Evolutionary conservation across 2,329 filamentous ascomycete genomes (phyloP).

Genomic region (Aspergillus carbonarius): DNA sequence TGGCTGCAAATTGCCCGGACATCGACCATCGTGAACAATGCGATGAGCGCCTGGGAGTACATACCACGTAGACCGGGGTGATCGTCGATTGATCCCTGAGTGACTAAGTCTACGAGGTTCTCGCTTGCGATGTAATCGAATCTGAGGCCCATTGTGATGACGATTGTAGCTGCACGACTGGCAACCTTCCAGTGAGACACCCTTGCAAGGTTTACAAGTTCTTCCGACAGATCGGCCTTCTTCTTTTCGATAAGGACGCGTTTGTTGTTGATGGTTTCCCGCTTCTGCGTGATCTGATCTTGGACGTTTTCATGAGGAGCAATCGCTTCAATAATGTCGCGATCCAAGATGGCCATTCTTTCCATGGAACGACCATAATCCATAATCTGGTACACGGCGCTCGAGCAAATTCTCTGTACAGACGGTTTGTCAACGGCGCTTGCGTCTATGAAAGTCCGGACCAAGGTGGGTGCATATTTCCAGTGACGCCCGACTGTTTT

Average conservation of each 20-base stretch:
- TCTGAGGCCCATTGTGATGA: slow-evolving; percentile 85
- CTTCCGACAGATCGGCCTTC: slow-evolving; percentile 76
- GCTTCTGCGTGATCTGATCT: slow-evolving; percentile 57
- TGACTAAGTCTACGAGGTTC: slow-evolving; percentile 79
- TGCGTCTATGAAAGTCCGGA: slow-evolving; percentile 85
- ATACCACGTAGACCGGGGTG: slow-evolving; percentile 82
- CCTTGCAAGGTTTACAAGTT: slow-evolving; percentile 74
- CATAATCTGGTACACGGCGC: slow-evolving; percentile 79
- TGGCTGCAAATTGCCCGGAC: slow-evolving; percentile 83
- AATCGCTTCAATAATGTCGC: slow-evolving; percentile 68
- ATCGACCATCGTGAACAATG: slow-evolving; percentile 80
- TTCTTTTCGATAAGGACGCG: slow-evolving; percentile 75
- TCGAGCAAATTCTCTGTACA: slow-evolving; percentile 82
- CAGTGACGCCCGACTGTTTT: slow-evolving; percentile 89
- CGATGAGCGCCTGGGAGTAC: slow-evolving; percentile 77
- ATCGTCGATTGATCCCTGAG: slow-evolving; percentile 79
- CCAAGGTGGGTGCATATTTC: slow-evolving; percentile 88
- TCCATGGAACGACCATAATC: slow-evolving; percentile 91
- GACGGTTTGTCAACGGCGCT: slow-evolving; percentile 90
- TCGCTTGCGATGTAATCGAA: slow-evolving; percentile 83
- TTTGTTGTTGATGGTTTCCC: slow-evolving; percentile 72
- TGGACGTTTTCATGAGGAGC: slow-evolving; percentile 66
- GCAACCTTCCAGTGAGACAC: slow-evolving; percentile 96
- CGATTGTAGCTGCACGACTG: slow-evolving; percentile 82
- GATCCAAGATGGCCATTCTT: slow-evolving; percentile 77